Evolutionary conservation across 164 flowering plant species (phyloP), one percentile per base, ranked within the genome.

Genomic region (Sedum album): DNA sequence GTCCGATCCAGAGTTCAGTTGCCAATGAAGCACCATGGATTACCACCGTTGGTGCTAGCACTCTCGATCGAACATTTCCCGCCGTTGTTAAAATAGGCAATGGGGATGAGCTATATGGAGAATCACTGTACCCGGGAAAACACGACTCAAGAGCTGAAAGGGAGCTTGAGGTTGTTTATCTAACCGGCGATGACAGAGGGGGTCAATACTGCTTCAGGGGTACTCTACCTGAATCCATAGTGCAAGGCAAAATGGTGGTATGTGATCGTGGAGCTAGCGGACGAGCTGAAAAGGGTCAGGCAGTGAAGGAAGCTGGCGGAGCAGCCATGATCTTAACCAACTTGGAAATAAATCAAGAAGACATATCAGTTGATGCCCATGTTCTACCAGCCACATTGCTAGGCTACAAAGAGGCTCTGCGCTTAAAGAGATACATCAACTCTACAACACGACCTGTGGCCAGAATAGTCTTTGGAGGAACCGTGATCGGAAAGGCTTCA

Each of bases 21-120:
- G 94, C 97, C 31, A 93, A 93, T 66, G 93, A 81, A 71, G 97
- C 98, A 46, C 98, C 98, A 17, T 93, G 98, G 98, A 81, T 93
- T 26, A 77, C 87, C 6, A 91, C 98, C 0, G 79, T 93, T 7
- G 98, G 98, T 28, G 98, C 98, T n/a, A 84, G 96, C 78, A 85
- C 97, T n/a, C 84, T 91, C 17, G 89, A 91, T 75, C 64, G 98
- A 60, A 84, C 77, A 73, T 93, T 93, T 72, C 97, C 97, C 18
- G 94, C 96, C 38, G 15, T 78, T 42, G 83, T 93, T 36, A 79
- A 72, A 31, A 21, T 86, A 64, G 85, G 85, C 2, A 83, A 82
- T 31, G 89, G 93, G n/a, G 74, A 84, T 60, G 38, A 66, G 51
- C 80, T 93, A 23, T 86, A 89, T 53, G 98, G 96, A 63, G 91